These are phyloP conservation scores for Fusarium acutatum DNA, from an alignment of 2,329 filamentous ascomycete genomes.

Conservation along the genomic window DNA sequence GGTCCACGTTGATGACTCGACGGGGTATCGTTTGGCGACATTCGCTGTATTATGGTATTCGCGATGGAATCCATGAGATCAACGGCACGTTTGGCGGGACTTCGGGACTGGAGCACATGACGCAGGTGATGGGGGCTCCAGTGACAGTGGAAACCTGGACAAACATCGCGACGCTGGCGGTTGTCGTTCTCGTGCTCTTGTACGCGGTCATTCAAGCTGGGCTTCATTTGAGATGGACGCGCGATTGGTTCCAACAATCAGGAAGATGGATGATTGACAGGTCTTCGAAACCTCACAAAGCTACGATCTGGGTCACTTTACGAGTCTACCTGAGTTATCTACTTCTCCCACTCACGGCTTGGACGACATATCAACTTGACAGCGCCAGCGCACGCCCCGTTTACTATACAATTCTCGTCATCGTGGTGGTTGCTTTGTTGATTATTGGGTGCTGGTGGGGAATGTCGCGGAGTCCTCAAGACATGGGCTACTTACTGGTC, in stretches of 20 bases:
- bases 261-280: conserved; percentile 20
- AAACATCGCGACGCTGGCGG: conserved; percentile 72
- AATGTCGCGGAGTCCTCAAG: conserved; percentile 32
- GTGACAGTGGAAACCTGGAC: conserved; percentile 71
- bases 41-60: conserved; percentile 39
- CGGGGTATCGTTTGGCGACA: conserved; percentile 39
- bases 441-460: conserved; percentile 43
- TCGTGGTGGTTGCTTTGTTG: conserved; percentile 32
- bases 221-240: conserved; percentile 34
- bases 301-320: conserved; percentile 60
- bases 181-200: conserved; percentile 65
- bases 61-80: conserved; percentile 70
- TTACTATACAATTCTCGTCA: conserved; percentile 47
- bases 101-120: conserved; percentile 70
- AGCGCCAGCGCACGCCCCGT: conserved; percentile 19
- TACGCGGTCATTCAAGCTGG: conserved; percentile 62
- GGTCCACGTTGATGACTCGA: conserved; percentile 72
- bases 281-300: conserved; percentile 44
- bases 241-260: conserved; percentile 55
- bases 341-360: conserved; percentile 73
- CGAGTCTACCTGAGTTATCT: conserved; percentile 81
- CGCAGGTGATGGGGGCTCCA: conserved; percentile 73
- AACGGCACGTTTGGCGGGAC: conserved; percentile 69
- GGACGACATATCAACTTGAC: conserved; percentile 77
- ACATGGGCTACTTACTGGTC: conserved; percentile 44